phyloP scores from a whole-genome alignment of 352 stramenopile genomes.

The Phytopythium litorale region DNA sequence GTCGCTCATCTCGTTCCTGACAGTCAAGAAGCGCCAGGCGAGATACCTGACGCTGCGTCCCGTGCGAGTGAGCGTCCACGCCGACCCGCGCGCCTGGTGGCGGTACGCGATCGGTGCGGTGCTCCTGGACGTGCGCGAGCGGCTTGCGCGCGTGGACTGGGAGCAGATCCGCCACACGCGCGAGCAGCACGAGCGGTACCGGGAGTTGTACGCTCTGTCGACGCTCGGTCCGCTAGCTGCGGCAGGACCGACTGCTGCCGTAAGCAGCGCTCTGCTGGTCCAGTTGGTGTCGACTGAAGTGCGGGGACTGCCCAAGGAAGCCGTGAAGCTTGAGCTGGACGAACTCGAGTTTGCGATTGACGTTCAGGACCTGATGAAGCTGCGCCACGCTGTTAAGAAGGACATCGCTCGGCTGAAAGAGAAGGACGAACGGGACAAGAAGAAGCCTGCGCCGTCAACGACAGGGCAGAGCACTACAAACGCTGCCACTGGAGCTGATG shows the following conservation, averaged over 20 bases:
- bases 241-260: constrained; percentile 8
- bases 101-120: constrained; percentile 70
- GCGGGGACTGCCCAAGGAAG: constrained; percentile 43
- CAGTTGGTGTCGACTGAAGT: constrained; percentile 39
- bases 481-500: not conserved
- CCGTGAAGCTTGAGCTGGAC: constrained; percentile 40
- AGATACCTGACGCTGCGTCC: constrained; percentile 61
- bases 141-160: constrained; percentile 69
- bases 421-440: constrained; percentile 28
- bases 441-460: constrained; percentile 17
- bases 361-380: constrained; percentile 61
- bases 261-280: constrained; percentile 20
- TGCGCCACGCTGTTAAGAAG: constrained; percentile 49
- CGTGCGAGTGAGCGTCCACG: constrained; percentile 28
- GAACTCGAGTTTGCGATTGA: constrained; percentile 69
- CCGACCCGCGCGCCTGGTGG: constrained; percentile 67
- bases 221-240: constrained; percentile 6
- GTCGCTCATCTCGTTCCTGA: constrained; percentile 70
- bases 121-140: constrained; percentile 66
- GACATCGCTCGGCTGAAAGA: constrained; percentile 33
- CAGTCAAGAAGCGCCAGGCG: constrained; percentile 51
- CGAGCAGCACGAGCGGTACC: constrained; percentile 44
- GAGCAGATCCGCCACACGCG: constrained; percentile 35
- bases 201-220: constrained; percentile 47
- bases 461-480: constrained; percentile 3